Percentiles rank a stretch among this genome's conserved stretches.
Evolutionary conservation across 306 rosid genomes (phyloP).

Genomic region (Sechiopsis laciniata): DNA sequence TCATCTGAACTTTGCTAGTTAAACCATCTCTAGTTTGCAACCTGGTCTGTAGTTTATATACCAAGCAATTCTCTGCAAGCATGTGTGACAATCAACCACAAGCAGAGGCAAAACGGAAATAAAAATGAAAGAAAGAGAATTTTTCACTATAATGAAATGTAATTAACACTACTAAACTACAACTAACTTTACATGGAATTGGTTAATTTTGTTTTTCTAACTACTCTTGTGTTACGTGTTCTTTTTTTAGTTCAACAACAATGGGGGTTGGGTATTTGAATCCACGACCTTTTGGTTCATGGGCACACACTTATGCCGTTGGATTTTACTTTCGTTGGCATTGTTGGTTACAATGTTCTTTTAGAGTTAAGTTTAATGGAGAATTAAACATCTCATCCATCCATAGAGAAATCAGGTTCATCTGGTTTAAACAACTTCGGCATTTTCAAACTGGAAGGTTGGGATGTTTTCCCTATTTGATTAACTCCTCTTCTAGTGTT

Average conservation of each 20-base stretch:
- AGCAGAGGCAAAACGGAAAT: not conserved
- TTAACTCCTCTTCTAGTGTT: constrained; percentile 50
- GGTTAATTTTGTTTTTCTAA: constrained; percentile 3
- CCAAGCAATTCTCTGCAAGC: not conserved
- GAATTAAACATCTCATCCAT: constrained; percentile 33
- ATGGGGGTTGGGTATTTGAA: too few relatives aligned
- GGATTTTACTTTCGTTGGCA: too few relatives aligned
- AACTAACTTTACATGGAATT: constrained; percentile 12
- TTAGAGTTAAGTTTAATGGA: constrained; percentile 11
- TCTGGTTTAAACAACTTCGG: constrained; percentile 80
- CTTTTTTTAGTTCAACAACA: too few relatives aligned
- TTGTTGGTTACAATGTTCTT: not conserved
- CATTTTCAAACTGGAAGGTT: constrained; percentile 37
- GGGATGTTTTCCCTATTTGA: constrained; percentile 30
- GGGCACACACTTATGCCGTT: too few relatives aligned
- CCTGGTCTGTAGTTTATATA: not conserved
- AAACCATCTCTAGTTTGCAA: not conserved
- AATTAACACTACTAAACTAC: constrained; percentile 9
- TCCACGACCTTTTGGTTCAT: too few relatives aligned
- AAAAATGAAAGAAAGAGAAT: not conserved
- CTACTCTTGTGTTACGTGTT: not conserved
- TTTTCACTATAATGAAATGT: constrained; percentile 13
- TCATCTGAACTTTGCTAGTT: not conserved
- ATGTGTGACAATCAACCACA: not conserved
- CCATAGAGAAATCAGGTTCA: constrained; percentile 72